Evolutionary conservation across 768 basidiomycete genomes (phyloP), one percentile per base, ranked within the genome.

Genomic region (Austroboletus festivus): DNA sequence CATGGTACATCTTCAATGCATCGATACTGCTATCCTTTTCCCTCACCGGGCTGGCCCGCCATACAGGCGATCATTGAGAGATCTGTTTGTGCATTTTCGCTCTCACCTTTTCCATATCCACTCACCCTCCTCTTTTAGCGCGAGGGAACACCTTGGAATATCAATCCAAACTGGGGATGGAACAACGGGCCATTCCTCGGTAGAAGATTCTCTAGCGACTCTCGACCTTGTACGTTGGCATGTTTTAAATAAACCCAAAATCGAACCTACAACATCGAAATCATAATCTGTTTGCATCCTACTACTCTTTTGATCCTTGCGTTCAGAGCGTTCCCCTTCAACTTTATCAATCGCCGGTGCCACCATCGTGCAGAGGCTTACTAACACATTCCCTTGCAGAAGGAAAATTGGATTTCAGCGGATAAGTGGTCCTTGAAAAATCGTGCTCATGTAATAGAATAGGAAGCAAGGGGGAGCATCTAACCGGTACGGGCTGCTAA

Each of bases 21-120:
- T 99, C 24, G 96, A 99, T 60, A 98, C 96, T 0, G 86, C 82
- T 0, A 71, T 87, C 15, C 71, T 98, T 13, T 95, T 94, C 59
- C 93, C 91, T 9, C 96, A 98, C 65, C 68, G 83, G 0, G 74
- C 80, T 11, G 94, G 95, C 4, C 72, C 66, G 13, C 85, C 85
- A 0, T 95, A 83, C 63, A 77, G 93, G 23, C 77, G 87, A 37
- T 83, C 93, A 0, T 71, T 99, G 28, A 78, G 83, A 56, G 85
- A 93, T 61, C 68, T 99, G 92, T 94, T 57, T 56, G 73, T 45
- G n/a, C 11, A 19, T 34, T 37, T 31, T 5, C 13, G 11, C 19
- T 28, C 24, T 28, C 22, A 12, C n/a, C n/a, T n/a, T n/a, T n/a
- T n/a, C n/a, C n/a, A 20, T 16, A 37, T 47, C 62, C 43, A 37